Base-by-base conservation (phyloP, 805 yeast species). In the Cyberlindnera galapagoensis region DNA sequence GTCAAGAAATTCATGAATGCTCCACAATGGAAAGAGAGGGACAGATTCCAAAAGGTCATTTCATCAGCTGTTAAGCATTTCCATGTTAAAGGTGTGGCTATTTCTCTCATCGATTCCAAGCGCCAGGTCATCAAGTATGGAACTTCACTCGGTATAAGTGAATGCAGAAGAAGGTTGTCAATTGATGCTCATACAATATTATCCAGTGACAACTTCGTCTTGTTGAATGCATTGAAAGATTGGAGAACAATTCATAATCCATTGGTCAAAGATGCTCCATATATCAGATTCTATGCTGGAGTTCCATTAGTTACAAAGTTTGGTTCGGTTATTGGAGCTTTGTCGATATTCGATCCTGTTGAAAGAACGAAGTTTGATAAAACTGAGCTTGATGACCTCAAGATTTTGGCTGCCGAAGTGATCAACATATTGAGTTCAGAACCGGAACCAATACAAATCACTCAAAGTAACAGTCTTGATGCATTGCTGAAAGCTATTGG, bases 221-320 rank as follows among this genome's bases (percentile, higher is more conserved):
- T 82, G 7, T 49, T 65, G 5, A 83, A 81, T 51, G 76, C 87
- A 3, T 52, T 74, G 5, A 57, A 59, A 21, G 94, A 82, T 49
- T 82, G 94, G 92, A 62, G 94, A 50, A 69, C 78, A 4, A 46
- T 56, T 12, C 57, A 61, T 24, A 78, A 74, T 45, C 90, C 90
- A 0, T 60, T 80, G 29, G 83, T 82, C 1, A 69, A 63, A 14
- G 76, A 78, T 0, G 60, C 65, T 1, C 87, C 90, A 0, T 56
- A 58, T 36, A 70, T 81, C 31, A 63, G 56, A 35, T 78, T 78
- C 46, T 82, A 80, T 50, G 69, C 76, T 21, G 84, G 82, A 1
- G 82, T 76, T 5, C 84, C 85, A 0, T 45, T 80, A 23, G 37
- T 62, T 2, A 53, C 67, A 0, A 36, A 50, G 10, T 47, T 60